These are phyloP conservation scores for Hawksworthiomyces lignivorus DNA, from an alignment of 2,329 filamentous ascomycete genomes.

Conservation along the genomic window DNA sequence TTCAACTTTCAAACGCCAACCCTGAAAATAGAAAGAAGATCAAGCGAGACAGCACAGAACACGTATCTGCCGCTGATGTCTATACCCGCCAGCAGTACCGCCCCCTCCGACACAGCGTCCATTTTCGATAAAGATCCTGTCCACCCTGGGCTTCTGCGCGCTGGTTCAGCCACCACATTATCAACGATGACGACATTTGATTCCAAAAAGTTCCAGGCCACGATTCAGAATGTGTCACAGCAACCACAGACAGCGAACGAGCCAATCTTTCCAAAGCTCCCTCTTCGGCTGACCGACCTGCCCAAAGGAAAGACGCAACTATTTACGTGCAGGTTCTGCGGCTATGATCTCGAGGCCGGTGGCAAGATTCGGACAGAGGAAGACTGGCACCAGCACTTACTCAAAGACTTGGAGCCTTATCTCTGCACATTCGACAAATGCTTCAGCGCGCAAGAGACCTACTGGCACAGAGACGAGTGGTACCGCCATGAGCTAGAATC, in stretches of 20 bases:
- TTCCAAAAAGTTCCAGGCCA: not conserved
- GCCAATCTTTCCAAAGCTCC: slow-evolving; percentile 8
- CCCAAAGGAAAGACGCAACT: slow-evolving; percentile 3
- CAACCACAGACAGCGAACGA: not conserved
- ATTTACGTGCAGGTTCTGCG: slow-evolving; percentile 15
- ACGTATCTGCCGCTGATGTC: slow-evolving; percentile 10
- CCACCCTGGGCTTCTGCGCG: not conserved
- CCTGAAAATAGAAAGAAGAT: not conserved
- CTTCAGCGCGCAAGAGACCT: slow-evolving; percentile 13
- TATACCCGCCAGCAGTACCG: slow-evolving; percentile 5
- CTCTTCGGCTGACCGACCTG: slow-evolving; percentile 4
- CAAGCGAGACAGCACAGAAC: not conserved
- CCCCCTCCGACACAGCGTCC: slow-evolving; percentile 8
- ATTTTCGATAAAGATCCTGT: slow-evolving; percentile 5
- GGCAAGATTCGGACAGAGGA: slow-evolving; percentile 9
- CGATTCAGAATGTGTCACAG: not conserved
- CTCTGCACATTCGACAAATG: slow-evolving; percentile 15
- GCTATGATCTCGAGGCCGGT: slow-evolving; percentile 12
- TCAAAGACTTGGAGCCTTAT: slow-evolving; percentile 14
- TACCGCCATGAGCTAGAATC: slow-evolving; percentile 14
- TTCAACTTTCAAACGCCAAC: slow-evolving; percentile 15
- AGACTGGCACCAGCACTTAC: slow-evolving; percentile 12
- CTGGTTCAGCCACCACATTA: slow-evolving; percentile 8
- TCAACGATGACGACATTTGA: slow-evolving; percentile 9
- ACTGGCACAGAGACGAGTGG: slow-evolving; percentile 13